Evolutionary conservation across 2,329 filamentous ascomycete species (phyloP), one percentile per base, ranked within the genome.

Genomic region (Colletotrichum shisoi): DNA sequence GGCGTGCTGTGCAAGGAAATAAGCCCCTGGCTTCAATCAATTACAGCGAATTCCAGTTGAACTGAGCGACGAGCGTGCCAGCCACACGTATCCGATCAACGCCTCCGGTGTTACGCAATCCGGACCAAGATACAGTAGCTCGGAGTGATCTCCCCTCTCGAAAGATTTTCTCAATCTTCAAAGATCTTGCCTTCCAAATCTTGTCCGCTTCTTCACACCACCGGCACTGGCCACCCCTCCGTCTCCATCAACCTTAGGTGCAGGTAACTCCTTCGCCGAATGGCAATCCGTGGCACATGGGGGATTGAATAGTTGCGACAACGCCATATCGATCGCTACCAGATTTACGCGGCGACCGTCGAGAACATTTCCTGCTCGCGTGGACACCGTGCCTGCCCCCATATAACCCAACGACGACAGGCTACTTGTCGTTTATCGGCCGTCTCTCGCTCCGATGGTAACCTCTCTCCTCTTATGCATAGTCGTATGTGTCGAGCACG

Each of bases 61-160:
- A 39, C 21, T 24, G 51, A 12, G 51, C 51, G 34, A 34, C 51
- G n/a, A 6, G 31, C 12, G n/a, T 53, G 34, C 51, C 31, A 53
- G 51, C 34, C 51, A 39, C 51, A 53, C 51, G 31, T 53, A 39
- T 39, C 34, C n/a, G 51, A 53, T 39, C 51, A 53, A 53, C 31
- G 21, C 51, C n/a, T 37, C n/a, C 13, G 19, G 19, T 39, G 15
- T 11, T 53, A 24, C n/a, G 31, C 49, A 21, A 15, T n/a, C 11
- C 12, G 27, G 2, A 34, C 27, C 37, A 52, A 27, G 15, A 13
- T 21, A 39, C n/a, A 13, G 12, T 19, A 37, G 12, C 51, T 39
- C 34, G 39, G n/a, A n/a, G 12, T 19, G 27, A 37, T 17, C 31
- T 52, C 4, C 49, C 51, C 51, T 53, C 12, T 39, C 37, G 1